These are phyloP conservation scores for Trichoderma koningii DNA, from an alignment of 2,329 filamentous ascomycete species.

Conservation along the genomic window DNA sequence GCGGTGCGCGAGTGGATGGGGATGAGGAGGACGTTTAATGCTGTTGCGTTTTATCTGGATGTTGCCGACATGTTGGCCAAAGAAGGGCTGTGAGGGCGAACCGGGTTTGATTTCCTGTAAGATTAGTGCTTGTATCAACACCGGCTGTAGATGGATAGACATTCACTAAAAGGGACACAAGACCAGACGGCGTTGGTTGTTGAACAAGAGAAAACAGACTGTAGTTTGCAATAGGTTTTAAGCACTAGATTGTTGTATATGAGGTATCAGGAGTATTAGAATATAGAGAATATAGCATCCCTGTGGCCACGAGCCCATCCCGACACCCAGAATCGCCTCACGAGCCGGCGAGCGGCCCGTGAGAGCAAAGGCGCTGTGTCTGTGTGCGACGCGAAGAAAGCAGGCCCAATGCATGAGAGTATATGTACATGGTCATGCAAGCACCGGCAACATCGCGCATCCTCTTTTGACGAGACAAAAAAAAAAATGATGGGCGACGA, in stretches of 20 bases:
- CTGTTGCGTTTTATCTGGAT: conserved; percentile 66
- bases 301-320: conserved; percentile 29
- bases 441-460: conserved; percentile 12
- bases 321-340: conserved; percentile 15
- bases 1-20: conserved; percentile 56
- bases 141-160: not conserved
- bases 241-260: conserved; percentile 27
- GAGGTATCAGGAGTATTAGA: conserved; percentile 33
- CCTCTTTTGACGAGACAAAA: not conserved
- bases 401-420: conserved; percentile 8
- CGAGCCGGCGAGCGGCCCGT: not conserved
- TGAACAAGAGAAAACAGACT: conserved; percentile 20
- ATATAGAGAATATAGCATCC: conserved; percentile 35
- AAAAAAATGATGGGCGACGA: conserved; percentile 25
- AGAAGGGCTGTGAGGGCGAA: conserved; percentile 51
- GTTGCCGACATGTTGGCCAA: conserved; percentile 72
- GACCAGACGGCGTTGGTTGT: not conserved
- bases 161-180: not conserved
- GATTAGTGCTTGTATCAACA: not conserved
- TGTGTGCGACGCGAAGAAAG: conserved; percentile 7
- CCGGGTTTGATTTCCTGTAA: not conserved
- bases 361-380: not conserved
- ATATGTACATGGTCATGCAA: conserved; percentile 20
- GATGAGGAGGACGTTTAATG: conserved; percentile 62
- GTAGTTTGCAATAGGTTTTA: conserved; percentile 18